Base-by-base conservation (phyloP, 495 filamentous ascomycete species). In the Letharia columbiana region DNA sequence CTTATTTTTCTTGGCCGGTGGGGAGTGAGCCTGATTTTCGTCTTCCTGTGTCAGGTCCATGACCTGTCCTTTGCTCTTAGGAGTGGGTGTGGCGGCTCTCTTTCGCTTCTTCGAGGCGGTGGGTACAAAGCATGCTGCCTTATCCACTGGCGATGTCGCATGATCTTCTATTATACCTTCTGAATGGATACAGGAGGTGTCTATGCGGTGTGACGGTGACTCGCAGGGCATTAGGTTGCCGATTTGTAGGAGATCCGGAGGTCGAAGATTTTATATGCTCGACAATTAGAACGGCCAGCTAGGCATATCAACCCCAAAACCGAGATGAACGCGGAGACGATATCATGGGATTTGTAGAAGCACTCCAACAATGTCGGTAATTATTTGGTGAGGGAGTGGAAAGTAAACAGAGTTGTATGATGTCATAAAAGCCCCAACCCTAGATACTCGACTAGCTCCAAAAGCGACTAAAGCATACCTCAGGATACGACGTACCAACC, bases 1-100 rank as follows among this genome's bases (percentile, higher is more conserved):
- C 59, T 73, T 77, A 50, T 69, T 69, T 61, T 73, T 73, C 64
- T 66, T 72, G 11, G 64, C 31, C 8, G 62, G 41, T 47, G 56
- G 17, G 1, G 63, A 54, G 12, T 63, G 52, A 40, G 23, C 61
- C 35, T 56, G 2, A 28, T 44, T n/a, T 35, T 68, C 66, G 12
- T 60, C 62, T 33, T 73, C 66, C 35, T 65, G 66, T 11, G 70
- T 74, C 47, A 72, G 35, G 61, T 76, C 66, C 23, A 71, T 62
- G 39, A 65, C 68, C 37, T 69, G 28, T 31, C n/a, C 57, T 40
- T 65, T 60, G 57, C 20, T 18, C 52, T 64, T 64, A 17, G 44
- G 63, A 17, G 63, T 63, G 7, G 63, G 12, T 35, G 62, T 39
- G 33, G 65, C 44, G 58, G 41, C n/a, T 17, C 62, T 52, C 49